These are phyloP conservation scores for Verbena officinalis DNA, from an alignment of 257 asterid species.

Conservation along the genomic window DNA sequence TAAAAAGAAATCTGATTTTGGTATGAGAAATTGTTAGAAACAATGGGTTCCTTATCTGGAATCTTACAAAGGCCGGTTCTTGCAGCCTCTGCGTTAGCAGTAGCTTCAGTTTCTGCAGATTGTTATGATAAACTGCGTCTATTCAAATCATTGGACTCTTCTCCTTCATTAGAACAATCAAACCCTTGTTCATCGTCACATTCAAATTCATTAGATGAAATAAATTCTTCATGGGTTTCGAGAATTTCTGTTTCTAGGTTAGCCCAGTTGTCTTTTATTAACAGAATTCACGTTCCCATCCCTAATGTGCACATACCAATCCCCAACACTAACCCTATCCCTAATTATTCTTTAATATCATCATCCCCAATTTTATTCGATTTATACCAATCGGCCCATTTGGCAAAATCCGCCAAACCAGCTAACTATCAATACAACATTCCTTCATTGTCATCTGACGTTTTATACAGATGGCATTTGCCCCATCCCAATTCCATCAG, in stretches of 20 bases:
- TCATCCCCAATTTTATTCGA: conserved; percentile 50
- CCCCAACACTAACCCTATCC: conserved; percentile 36
- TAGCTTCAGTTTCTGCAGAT: conserved; percentile 82
- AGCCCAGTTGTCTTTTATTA: conserved; percentile 51
- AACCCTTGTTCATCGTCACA: conserved; percentile 37
- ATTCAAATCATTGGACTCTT: conserved; percentile 40
- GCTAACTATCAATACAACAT: conserved; percentile 31
- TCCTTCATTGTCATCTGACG: conserved; percentile 55
- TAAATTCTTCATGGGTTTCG: conserved; percentile 66
- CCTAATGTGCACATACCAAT: conserved; percentile 48
- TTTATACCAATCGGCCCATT: conserved; percentile 57
- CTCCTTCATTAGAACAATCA: conserved; percentile 47
- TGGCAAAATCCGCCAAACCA: conserved; percentile 66
- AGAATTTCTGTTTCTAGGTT: conserved; percentile 62
- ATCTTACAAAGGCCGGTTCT: conserved; percentile 72
- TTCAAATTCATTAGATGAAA: conserved; percentile 33
- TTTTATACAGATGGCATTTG: conserved; percentile 84
- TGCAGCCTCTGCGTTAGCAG: conserved; percentile 84
- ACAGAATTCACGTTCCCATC: conserved; percentile 50
- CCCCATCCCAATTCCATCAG: conserved; percentile 62
- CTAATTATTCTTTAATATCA: conserved; percentile 41
- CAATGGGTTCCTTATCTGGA: conserved; percentile 82
- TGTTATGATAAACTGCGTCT: conserved; percentile 62
- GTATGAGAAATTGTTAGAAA: conserved; percentile 28
- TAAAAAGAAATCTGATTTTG: background rate